phyloP scores from a whole-genome alignment of 2,329 filamentous ascomycete species.

The Fusarium chaquense region DNA sequence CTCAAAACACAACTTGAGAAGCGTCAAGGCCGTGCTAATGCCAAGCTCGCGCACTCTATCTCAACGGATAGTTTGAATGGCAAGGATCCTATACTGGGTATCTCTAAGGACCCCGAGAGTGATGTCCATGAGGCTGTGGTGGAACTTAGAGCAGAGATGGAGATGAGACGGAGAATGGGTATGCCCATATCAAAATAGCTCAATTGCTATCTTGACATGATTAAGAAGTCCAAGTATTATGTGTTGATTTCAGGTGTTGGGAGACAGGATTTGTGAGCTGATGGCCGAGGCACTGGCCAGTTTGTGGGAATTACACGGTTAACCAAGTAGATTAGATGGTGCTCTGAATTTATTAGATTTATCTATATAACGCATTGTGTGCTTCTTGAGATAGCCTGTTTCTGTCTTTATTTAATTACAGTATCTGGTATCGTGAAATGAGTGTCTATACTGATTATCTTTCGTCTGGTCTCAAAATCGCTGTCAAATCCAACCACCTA shows the following conservation, averaged over 20 bases:
- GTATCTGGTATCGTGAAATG: conserved; percentile 45
- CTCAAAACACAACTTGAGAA: conserved; percentile 70
- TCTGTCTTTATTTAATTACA: conserved; percentile 37
- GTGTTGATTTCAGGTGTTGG: conserved; percentile 15
- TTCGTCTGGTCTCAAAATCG: conserved; percentile 31
- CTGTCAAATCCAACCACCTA: conserved; percentile 36
- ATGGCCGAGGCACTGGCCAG: background rate
- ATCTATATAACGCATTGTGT: conserved; percentile 35
- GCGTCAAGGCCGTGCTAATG: conserved; percentile 62
- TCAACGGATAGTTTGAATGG: conserved; percentile 69
- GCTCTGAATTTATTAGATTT: conserved; percentile 42
- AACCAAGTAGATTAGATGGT: conserved; percentile 34
- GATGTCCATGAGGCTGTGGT: conserved; percentile 83
- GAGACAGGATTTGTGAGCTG: background rate
- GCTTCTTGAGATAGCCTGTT: conserved; percentile 18
- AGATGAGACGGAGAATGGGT: conserved; percentile 56
- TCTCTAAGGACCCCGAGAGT: conserved; percentile 79
- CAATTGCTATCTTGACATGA: background rate
- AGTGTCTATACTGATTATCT: conserved; percentile 38
- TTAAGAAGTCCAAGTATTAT: background rate
- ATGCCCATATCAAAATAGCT: conserved; percentile 4
- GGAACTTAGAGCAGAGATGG: conserved; percentile 80
- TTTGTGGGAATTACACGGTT: background rate
- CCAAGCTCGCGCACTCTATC: conserved; percentile 60
- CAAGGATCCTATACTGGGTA: conserved; percentile 76